phyloP scores from a whole-genome alignment of 225 moss, liverwort and hornwort species.

The Climacium dendroides region DNA sequence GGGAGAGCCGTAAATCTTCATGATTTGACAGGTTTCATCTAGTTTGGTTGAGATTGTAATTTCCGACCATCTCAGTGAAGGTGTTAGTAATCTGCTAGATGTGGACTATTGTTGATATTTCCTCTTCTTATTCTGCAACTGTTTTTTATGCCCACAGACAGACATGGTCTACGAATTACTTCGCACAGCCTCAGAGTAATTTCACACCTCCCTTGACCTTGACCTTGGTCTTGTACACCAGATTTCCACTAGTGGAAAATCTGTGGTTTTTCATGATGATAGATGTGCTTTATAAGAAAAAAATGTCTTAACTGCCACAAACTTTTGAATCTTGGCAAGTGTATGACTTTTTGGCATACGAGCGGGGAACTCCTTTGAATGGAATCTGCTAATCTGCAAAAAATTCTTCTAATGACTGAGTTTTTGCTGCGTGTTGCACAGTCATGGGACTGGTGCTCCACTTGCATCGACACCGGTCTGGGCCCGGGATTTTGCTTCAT shows the following conservation, averaged over 20 bases:
- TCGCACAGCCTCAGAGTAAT: slow-evolving; percentile 69
- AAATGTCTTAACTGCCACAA: not conserved
- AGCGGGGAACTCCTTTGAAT: not conserved
- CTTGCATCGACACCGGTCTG: slow-evolving; percentile 79
- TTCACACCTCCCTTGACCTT: not conserved
- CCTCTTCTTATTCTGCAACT: not conserved
- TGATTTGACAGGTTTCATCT: not conserved
- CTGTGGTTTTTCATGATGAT: not conserved
- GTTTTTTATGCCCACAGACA: slow-evolving; percentile 39
- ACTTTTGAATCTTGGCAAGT: not conserved
- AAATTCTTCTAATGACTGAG: not conserved
- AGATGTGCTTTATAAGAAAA: not conserved
- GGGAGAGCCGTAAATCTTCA: not conserved
- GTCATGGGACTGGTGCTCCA: slow-evolving; percentile 39
- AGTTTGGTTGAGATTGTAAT: too few species aligned
- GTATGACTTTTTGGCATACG: not conserved
- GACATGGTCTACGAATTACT: slow-evolving; percentile 97
- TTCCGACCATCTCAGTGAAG: too few species aligned
- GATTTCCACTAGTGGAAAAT: not conserved
- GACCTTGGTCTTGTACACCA: not conserved
- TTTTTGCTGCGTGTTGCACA: not conserved
- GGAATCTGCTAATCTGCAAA: not conserved
- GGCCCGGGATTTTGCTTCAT: slow-evolving; percentile 63
- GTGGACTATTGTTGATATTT: not conserved
- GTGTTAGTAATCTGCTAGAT: not conserved